A percentile compares a stretch with the other conserved stretches of the same genome.
These are phyloP conservation scores for Dysphania ambrosioides DNA, from an alignment of 148 eudicot species.

Conservation along the genomic window DNA sequence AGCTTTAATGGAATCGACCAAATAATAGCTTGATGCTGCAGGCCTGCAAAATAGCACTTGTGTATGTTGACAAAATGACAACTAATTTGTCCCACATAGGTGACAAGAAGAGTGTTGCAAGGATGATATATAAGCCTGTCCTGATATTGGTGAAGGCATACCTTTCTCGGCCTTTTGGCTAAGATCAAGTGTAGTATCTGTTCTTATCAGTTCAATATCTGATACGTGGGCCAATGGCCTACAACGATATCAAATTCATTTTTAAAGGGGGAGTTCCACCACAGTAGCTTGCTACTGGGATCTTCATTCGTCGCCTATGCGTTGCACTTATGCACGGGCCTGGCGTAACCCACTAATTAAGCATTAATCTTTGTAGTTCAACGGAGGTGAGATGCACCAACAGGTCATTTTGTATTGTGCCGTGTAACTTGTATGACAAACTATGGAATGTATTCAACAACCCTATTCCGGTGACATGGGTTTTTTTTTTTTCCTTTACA, in stretches of 20 bases:
- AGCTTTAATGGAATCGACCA: too few relatives aligned
- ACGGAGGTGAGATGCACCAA: too few relatives aligned
- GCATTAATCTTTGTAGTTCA: too few relatives aligned
- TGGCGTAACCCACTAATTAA: slow-evolving; percentile 23
- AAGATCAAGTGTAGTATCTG: slow-evolving; percentile 87
- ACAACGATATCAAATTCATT: slow-evolving; percentile 49
- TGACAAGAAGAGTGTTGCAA: background rate
- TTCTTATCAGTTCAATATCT: slow-evolving; percentile 89
- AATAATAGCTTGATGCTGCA: too few relatives aligned
- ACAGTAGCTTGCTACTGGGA: slow-evolving; percentile 25
- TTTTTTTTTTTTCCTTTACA: too few relatives aligned
- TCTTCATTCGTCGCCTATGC: slow-evolving; percentile 20
- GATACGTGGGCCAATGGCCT: slow-evolving; percentile 52
- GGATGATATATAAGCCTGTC: background rate
- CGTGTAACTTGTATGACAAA: too few relatives aligned
- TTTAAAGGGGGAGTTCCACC: slow-evolving; percentile 24
- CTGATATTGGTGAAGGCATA: background rate
- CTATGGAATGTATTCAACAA: too few relatives aligned
- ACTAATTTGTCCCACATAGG: slow-evolving; percentile 2
- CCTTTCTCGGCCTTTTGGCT: slow-evolving; percentile 81
- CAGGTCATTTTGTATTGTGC: too few relatives aligned
- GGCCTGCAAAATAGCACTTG: too few relatives aligned
- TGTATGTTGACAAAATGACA: too few relatives aligned
- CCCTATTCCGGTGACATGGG: too few relatives aligned
- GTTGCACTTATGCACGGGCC: slow-evolving; percentile 31